Conservation (phyloP, 495 filamentous ascomycete species). For the Penicillium canescens region DNA sequence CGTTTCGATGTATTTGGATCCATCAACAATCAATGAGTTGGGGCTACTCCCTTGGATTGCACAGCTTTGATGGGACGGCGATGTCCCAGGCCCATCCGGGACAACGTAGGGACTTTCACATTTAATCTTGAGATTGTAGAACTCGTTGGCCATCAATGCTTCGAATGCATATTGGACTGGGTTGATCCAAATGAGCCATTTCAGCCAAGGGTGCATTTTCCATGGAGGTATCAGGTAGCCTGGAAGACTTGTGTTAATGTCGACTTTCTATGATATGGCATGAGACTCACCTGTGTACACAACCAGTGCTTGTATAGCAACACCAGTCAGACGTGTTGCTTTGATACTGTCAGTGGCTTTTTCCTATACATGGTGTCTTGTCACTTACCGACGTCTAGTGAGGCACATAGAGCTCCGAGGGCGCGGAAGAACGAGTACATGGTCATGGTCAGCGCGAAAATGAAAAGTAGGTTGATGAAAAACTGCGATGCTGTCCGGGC, state of each 20-base stretch:
- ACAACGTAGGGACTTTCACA: slow-evolving; percentile 58
- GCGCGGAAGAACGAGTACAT: slow-evolving; percentile 81
- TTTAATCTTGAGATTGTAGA: slow-evolving; percentile 45
- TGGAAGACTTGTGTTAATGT: slow-evolving; percentile 2
- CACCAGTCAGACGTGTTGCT: slow-evolving; percentile 66
- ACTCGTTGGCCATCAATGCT: slow-evolving; percentile 62
- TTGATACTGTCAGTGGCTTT: not conserved
- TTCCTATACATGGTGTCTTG: not conserved
- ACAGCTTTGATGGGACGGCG: slow-evolving; percentile 59
- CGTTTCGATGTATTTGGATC: slow-evolving; percentile 51
- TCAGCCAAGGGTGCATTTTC: slow-evolving; percentile 79
- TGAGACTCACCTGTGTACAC: slow-evolving; percentile 63
- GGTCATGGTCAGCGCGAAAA: slow-evolving; percentile 63
- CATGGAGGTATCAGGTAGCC: slow-evolving; percentile 74
- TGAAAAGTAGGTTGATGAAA: slow-evolving; percentile 73
- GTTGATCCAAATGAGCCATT: slow-evolving; percentile 76
- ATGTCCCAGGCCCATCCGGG: slow-evolving; percentile 61
- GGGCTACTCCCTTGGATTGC: slow-evolving; percentile 55
- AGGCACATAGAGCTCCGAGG: slow-evolving; percentile 62
- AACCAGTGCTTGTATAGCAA: slow-evolving; percentile 61
- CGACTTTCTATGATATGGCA: not conserved
- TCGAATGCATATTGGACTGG: slow-evolving; percentile 77
- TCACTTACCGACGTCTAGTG: slow-evolving; percentile 55
- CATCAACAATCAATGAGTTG: slow-evolving; percentile 51
- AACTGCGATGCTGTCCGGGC: slow-evolving; percentile 73